Evolutionary conservation across 2,329 filamentous ascomycete genomes (phyloP).

Genomic region (Cladosporium sp.): DNA sequence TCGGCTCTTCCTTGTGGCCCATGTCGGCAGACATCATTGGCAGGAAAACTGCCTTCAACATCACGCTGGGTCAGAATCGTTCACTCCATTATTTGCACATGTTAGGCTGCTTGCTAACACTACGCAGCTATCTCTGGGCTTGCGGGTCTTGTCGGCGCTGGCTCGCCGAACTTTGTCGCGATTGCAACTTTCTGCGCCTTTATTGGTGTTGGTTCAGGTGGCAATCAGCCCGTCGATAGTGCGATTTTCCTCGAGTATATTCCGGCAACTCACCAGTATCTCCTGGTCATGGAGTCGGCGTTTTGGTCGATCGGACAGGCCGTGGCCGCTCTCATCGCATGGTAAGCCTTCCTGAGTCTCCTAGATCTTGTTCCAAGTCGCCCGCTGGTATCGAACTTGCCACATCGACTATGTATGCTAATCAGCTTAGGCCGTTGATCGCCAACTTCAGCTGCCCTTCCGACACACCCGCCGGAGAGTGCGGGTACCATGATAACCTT

Average conservation of each 20-base stretch:
- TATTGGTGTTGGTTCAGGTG: conserved; percentile 66
- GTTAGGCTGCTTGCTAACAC: no score
- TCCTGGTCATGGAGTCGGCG: conserved; percentile 70
- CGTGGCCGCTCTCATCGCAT: conserved; percentile 64
- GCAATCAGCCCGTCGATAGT: conserved; percentile 71
- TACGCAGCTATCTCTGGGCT: conserved; percentile 49
- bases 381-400: no score
- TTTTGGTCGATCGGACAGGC: conserved; percentile 82
- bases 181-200: conserved; percentile 11
- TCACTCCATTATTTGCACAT: no score
- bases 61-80: conserved; percentile 51
- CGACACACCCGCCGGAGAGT: not conserved
- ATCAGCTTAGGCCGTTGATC: not conserved
- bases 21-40: conserved; percentile 50
- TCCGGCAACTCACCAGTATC: conserved; percentile 63
- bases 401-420: no score
- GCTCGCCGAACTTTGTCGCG: conserved; percentile 16
- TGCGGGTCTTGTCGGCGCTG: conserved; percentile 14
- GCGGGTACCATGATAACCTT: conserved; percentile 47
- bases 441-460: conserved; percentile 47
- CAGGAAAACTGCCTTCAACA: conserved; percentile 72
- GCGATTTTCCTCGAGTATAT: conserved; percentile 78
- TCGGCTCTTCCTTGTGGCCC: conserved; percentile 69
- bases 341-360: conserved; percentile 68
- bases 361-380: no score